A percentile compares a stretch with the other conserved stretches of the same genome.
These are phyloP conservation scores for Bocquillonia castaneifolia DNA, from an alignment of 441 rosid species.

Conservation along the genomic window DNA sequence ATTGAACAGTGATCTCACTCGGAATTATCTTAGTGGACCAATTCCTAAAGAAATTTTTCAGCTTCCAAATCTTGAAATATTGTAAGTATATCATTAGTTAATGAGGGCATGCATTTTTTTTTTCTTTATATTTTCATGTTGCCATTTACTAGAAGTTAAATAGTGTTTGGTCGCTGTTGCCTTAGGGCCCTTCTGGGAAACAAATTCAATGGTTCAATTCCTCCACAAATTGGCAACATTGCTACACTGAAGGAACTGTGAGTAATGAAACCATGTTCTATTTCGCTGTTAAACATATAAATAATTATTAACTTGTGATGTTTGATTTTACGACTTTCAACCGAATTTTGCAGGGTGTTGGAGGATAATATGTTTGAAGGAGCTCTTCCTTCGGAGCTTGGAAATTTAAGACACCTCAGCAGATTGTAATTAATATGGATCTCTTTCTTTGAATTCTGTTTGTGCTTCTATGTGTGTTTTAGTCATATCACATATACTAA, in stretches of 20 bases:
- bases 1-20: conserved; percentile 54
- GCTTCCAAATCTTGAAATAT: conserved; percentile 39
- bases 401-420: conserved; percentile 44
- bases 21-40: conserved; percentile 69
- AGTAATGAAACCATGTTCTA: conserved; percentile 23
- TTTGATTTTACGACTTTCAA: neutral
- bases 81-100: no score
- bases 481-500: neutral
- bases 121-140: conserved; percentile 6
- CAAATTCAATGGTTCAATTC: conserved; percentile 63
- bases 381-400: conserved; percentile 52
- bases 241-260: conserved; percentile 54
- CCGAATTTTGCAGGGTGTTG: conserved; percentile 42
- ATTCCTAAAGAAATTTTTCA: conserved; percentile 52
- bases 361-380: conserved; percentile 62
- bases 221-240: conserved; percentile 49
- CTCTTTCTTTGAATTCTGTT: neutral
- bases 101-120: no score
- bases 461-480: neutral
- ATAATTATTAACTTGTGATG: neutral
- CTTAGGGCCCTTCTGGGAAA: conserved; percentile 59
- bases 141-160: conserved; percentile 5
- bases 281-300: neutral
- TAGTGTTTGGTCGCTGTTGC: neutral
- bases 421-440: conserved; percentile 36